Percentiles rank a stretch among this genome's conserved stretches.
Evolutionary conservation across 352 stramenopile species (phyloP).

Genomic region (Pythium sp.): DNA sequence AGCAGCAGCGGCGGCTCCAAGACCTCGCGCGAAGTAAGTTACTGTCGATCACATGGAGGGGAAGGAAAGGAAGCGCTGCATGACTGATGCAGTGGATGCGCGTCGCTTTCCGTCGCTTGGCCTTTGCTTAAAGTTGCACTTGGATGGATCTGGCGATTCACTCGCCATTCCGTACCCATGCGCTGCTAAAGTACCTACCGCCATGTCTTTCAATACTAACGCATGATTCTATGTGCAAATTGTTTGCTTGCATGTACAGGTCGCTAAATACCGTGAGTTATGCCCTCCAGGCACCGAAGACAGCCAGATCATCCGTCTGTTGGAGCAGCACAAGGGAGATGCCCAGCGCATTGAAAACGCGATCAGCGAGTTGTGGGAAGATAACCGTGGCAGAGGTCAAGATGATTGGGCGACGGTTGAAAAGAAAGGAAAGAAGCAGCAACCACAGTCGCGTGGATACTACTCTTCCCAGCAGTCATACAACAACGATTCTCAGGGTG

Average conservation of each 20-base stretch:
- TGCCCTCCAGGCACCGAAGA: slow-evolving; percentile 81
- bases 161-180: background rate
- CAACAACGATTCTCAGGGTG: slow-evolving; percentile 29
- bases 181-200: background rate
- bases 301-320: slow-evolving; percentile 62
- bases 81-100: background rate
- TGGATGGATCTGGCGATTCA: slow-evolving; percentile 1
- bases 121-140: slow-evolving; percentile 6
- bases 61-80: background rate
- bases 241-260: slow-evolving; percentile 23
- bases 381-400: slow-evolving; percentile 56
- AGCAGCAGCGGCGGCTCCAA: slow-evolving; percentile 30
- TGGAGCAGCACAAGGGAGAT: slow-evolving; percentile 74
- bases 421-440: slow-evolving; percentile 74
- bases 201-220: slow-evolving; percentile 4
- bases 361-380: slow-evolving; percentile 85
- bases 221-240: background rate
- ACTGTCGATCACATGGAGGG: background rate
- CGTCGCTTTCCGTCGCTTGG: background rate
- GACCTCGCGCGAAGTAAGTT: slow-evolving; percentile 57
- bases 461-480: slow-evolving; percentile 38
- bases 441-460: slow-evolving; percentile 15
- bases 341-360: slow-evolving; percentile 63
- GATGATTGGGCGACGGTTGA: slow-evolving; percentile 76
- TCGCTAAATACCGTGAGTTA: slow-evolving; percentile 75